phyloP scores from a whole-genome alignment of 2,329 filamentous ascomycete species.

The Trichoderma sp. region DNA sequence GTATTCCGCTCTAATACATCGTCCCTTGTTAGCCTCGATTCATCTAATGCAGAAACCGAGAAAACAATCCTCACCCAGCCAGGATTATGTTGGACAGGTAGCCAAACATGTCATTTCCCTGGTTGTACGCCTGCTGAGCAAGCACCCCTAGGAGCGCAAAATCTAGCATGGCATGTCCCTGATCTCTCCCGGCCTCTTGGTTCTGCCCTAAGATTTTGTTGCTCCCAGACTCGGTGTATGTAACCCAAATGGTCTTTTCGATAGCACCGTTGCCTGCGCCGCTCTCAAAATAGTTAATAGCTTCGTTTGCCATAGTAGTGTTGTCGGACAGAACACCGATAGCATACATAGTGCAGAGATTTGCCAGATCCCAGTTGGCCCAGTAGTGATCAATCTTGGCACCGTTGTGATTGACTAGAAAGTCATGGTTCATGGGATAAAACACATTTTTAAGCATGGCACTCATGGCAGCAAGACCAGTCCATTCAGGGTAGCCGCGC shows the following conservation, averaged over 20 bases:
- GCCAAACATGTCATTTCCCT: not conserved
- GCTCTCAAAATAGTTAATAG: not conserved
- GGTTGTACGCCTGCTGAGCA: not conserved
- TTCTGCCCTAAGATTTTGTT: not conserved
- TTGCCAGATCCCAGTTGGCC: not conserved
- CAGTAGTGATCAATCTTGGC: not conserved
- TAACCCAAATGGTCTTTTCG: not conserved
- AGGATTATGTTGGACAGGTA: not conserved
- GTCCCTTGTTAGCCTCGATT: not conserved
- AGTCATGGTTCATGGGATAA: not conserved
- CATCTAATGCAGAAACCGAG: not conserved
- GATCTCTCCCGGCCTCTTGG: not conserved
- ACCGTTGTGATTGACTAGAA: not conserved
- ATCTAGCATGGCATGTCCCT: not conserved
- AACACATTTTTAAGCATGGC: not conserved
- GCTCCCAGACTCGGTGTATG: not conserved
- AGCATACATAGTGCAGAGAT: not conserved
- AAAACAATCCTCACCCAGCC: not conserved
- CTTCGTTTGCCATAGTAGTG: not conserved
- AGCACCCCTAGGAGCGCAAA: not conserved
- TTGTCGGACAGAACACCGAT: not conserved
- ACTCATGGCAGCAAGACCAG: not conserved
- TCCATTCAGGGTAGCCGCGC: not conserved
- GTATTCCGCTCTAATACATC: not conserved
- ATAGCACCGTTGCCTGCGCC: not conserved